Evolutionary conservation across 257 asterid genomes (phyloP).

Genomic region (Solanum clarkiae): DNA sequence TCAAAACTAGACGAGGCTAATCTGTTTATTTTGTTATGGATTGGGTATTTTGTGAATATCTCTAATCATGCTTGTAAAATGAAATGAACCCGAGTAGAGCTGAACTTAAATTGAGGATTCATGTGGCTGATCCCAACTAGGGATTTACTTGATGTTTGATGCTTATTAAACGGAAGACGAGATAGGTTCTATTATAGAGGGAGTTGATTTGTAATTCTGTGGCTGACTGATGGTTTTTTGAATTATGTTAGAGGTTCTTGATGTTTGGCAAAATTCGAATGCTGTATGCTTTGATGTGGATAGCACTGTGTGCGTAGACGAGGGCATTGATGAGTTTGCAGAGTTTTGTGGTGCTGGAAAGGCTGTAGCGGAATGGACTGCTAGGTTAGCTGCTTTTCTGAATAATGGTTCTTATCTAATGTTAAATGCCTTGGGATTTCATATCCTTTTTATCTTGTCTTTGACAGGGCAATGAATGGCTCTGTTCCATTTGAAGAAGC

Average conservation of each 20-base stretch:
- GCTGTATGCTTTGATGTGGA: conserved; percentile 97
- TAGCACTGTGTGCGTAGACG: conserved; percentile 91
- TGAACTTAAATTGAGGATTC: background rate
- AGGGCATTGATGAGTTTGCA: conserved; percentile 97
- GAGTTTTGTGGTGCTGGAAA: conserved; percentile 96
- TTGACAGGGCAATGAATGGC: conserved; percentile 86
- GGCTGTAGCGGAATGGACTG: conserved; percentile 97
- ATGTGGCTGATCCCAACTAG: background rate
- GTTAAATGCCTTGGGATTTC: background rate
- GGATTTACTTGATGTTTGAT: background rate
- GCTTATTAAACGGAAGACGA: background rate
- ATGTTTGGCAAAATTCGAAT: conserved; percentile 52
- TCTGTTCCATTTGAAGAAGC: conserved; percentile 96
- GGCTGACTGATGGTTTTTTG: conserved; percentile 15
- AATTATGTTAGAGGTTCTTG: conserved; percentile 56
- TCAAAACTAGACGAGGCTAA: background rate
- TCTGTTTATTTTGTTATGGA: background rate
- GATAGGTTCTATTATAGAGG: background rate
- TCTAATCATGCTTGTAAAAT: background rate
- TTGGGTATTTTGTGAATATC: background rate
- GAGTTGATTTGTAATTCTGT: background rate
- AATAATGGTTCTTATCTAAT: background rate
- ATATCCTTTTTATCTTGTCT: background rate
- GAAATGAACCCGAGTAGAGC: background rate
- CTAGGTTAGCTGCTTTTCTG: conserved; percentile 30